A percentile compares a stretch with the other conserved stretches of the same genome.
phyloP scores from a whole-genome alignment of 768 basidiomycete species.

The Cubamyces sp. region DNA sequence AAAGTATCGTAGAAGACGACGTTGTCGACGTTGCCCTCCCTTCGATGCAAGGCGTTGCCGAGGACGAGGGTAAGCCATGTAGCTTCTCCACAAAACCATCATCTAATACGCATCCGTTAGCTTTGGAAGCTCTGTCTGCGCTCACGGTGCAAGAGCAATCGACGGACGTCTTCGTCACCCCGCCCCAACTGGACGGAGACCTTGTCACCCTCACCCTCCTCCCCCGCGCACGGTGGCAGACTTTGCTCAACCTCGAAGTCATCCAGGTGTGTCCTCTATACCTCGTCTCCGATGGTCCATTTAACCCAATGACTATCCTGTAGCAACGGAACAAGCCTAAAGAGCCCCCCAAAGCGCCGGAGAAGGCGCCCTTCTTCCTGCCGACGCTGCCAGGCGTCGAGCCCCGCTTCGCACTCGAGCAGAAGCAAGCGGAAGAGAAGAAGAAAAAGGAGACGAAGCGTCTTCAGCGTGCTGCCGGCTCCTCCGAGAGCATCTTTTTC shows the following conservation, averaged over 20 bases:
- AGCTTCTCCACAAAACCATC: background rate
- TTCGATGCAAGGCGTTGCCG: constrained; percentile 78
- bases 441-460: constrained; percentile 51
- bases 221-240: constrained; percentile 94
- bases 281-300: too few species aligned
- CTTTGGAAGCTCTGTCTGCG: constrained; percentile 69
- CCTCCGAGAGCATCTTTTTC: constrained; percentile 70
- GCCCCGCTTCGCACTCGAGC: constrained; percentile 69
- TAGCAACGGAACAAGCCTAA: constrained; percentile 97
- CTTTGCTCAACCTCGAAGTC: constrained; percentile 92
- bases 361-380: constrained; percentile 96
- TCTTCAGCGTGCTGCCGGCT: constrained; percentile 54
- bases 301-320: background rate
- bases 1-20: constrained; percentile 72
- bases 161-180: constrained; percentile 76
- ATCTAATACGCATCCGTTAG: constrained; percentile 40
- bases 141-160: constrained; percentile 63
- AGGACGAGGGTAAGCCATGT: constrained; percentile 71
- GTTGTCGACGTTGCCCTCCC: constrained; percentile 74
- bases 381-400: constrained; percentile 91
- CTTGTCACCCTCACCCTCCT: constrained; percentile 92
- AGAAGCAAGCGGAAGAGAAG: constrained; percentile 42
- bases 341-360: constrained; percentile 92
- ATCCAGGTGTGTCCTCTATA: constrained; percentile 65
- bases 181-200: constrained; percentile 86